A percentile compares a stretch with the other conserved stretches of the same genome.
Conservation (phyloP, 495 filamentous ascomycete genomes). For the Hypomontagnella submonticulosa region DNA sequence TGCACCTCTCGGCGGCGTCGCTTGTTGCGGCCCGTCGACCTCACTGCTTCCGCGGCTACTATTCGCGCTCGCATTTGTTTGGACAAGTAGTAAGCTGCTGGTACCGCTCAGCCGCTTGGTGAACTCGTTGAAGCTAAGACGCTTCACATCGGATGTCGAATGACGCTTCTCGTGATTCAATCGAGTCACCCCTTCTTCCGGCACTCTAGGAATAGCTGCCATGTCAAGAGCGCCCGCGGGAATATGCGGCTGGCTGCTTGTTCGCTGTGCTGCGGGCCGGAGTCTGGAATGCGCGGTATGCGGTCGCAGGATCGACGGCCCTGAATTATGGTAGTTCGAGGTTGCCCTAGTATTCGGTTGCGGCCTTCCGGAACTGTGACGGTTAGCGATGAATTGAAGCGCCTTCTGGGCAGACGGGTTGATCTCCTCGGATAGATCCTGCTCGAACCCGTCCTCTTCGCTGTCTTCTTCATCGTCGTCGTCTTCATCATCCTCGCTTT, state of each 20-base stretch:
- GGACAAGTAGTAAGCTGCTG: conserved; percentile 63
- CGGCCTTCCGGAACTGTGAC: conserved; percentile 41
- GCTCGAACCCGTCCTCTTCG: conserved; percentile 52
- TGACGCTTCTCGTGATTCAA: conserved; percentile 55
- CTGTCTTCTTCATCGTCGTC: conserved; percentile 54
- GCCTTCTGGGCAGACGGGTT: conserved; percentile 55
- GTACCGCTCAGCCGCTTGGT: conserved; percentile 64
- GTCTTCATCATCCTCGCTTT: conserved; percentile 47
- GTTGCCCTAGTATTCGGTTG: conserved; percentile 15
- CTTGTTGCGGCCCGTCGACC: conserved; percentile 43
- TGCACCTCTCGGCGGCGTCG: conserved; percentile 43
- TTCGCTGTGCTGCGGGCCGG: conserved; percentile 55
- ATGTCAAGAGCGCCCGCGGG: conserved; percentile 38
- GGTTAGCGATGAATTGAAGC: conserved; percentile 61
- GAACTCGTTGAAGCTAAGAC: conserved; percentile 65
- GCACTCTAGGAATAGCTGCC: conserved; percentile 29
- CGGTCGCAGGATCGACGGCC: conserved; percentile 49
- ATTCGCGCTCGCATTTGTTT: conserved; percentile 59
- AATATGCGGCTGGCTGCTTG: conserved; percentile 58
- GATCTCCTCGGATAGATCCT: conserved; percentile 50
- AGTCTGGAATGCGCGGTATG: conserved; percentile 58
- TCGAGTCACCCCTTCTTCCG: conserved; percentile 32
- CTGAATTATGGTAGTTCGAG: conserved; percentile 28
- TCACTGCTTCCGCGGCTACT: conserved; percentile 62
- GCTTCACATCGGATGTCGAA: conserved; percentile 59